Base-by-base conservation (phyloP, 106 monocot species). In the Dioscorea alata region DNA sequence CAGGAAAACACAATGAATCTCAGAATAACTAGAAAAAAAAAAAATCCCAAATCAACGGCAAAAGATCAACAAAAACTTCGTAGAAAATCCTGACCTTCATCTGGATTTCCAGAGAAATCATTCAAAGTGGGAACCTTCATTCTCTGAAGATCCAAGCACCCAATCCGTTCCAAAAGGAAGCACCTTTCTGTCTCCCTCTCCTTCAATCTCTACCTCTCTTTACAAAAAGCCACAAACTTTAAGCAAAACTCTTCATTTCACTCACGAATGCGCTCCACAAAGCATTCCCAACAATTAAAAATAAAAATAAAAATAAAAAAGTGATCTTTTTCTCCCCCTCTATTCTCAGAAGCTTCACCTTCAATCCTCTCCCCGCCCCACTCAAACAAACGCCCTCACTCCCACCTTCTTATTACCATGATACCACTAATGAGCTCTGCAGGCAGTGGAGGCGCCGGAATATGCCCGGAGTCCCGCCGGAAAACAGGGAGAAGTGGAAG, bases 111-210 rank as follows among this genome's bases (percentile, higher is more conserved):
- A 20, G 28, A 16, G 24, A 16, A 17, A 0, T 52, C 67, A 53
- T 68, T 68, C 21, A 52, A 53, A 8, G 25, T 4, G 6, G 67
- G 52, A 54, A 9, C 50, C 67, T 68, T 68, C 67, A 68, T 68
- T 49, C 17, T 21, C 9, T 17, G 20, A 23, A 42, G 66, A 49
- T 66, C 66, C 66, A 23, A 66, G 21, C 63, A 35, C 1, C 17
- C 13, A 24, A 8, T 25, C 63, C 18, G 63, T 10, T 42, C 42
- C 42, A 42, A 42, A 42, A 63, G 34, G 34, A 63, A 63, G 63
- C 16, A 24, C 31, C 50, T 18, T 18, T 28, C 19, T 52, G 25
- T 68, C 53, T 54, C 14, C 16, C 23, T 34, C 19, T 22, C 28
- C 31, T 31, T 10, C 67, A 12, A 28, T 28, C 25, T 18, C 14